Conservation (phyloP, 2,329 filamentous ascomycete species). For the Ciborinia camelliae region DNA sequence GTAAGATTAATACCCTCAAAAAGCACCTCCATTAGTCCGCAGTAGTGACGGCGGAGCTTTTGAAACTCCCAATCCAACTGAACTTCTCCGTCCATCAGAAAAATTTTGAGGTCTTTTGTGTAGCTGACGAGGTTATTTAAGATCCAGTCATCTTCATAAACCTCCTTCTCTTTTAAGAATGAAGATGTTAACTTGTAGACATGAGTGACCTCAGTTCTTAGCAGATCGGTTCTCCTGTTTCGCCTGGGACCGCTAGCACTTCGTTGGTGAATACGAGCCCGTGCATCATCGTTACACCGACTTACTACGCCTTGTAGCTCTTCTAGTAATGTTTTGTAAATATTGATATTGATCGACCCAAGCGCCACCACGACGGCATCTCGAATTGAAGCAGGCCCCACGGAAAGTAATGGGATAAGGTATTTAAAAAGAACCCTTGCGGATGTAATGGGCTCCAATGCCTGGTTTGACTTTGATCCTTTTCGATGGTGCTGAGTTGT, state of each 20-base stretch:
- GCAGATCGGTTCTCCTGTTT: constrained; percentile 77
- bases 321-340: constrained; percentile 87
- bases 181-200: constrained; percentile 93
- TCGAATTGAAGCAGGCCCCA: constrained; percentile 74
- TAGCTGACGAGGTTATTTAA: constrained; percentile 85
- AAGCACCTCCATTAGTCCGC: constrained; percentile 85
- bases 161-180: constrained; percentile 74
- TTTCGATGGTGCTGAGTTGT: constrained; percentile 76
- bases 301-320: constrained; percentile 83
- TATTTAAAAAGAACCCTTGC: constrained; percentile 87
- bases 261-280: constrained; percentile 80
- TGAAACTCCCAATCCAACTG: constrained; percentile 95
- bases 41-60: constrained; percentile 87
- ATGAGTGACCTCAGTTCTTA: constrained; percentile 92
- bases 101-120: constrained; percentile 87
- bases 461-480: constrained; percentile 66
- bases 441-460: constrained; percentile 77
- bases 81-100: constrained; percentile 90
- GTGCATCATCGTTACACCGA: constrained; percentile 84
- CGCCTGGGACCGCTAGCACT: constrained; percentile 77
- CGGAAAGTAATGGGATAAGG: constrained; percentile 81
- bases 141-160: constrained; percentile 86
- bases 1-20: constrained; percentile 89
- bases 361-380: constrained; percentile 89
- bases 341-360: constrained; percentile 90